Conservation (phyloP, 768 basidiomycete species). For the Sporobolomyces phaffii region DNA sequence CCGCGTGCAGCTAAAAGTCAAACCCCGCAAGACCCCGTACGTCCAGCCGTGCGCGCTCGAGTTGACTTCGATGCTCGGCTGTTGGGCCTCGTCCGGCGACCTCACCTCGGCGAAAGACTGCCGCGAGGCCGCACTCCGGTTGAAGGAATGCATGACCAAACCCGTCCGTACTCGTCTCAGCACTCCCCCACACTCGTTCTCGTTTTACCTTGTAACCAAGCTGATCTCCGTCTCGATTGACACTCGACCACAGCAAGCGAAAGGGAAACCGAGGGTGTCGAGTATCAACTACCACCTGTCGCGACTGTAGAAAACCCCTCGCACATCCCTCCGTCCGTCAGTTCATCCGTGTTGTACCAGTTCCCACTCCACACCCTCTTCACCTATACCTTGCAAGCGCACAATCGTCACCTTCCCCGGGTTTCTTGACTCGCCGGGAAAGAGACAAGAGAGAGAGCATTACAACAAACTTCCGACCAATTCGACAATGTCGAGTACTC, state of each 20-base stretch:
- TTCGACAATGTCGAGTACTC: not conserved
- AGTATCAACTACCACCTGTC: constrained; percentile 81
- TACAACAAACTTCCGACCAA: not conserved
- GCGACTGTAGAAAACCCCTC: not conserved
- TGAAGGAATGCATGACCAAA: constrained; percentile 79
- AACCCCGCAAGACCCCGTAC: constrained; percentile 30
- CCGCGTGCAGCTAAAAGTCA: constrained; percentile 28
- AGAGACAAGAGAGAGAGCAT: too few species aligned
- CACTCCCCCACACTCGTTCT: not conserved
- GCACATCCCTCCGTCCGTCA: not conserved
- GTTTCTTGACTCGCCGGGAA: not conserved
- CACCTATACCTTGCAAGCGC: not conserved
- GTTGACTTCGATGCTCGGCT: constrained; percentile 71
- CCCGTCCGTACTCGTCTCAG: constrained; percentile 55
- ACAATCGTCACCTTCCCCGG: not conserved
- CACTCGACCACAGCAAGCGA: constrained; percentile 35
- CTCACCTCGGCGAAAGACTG: constrained; percentile 56
- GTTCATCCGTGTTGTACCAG: not conserved
- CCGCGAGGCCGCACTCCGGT: constrained; percentile 55
- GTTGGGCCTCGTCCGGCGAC: constrained; percentile 74
- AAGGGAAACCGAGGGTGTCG: constrained; percentile 62
- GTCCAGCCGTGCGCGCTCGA: constrained; percentile 58
- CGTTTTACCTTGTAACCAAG: too few species aligned
- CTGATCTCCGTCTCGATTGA: too few species aligned
- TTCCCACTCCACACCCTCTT: not conserved